These are phyloP conservation scores for Vitis hybrid DNA, from an alignment of 177 flowering plant genomes.

Conservation along the genomic window DNA sequence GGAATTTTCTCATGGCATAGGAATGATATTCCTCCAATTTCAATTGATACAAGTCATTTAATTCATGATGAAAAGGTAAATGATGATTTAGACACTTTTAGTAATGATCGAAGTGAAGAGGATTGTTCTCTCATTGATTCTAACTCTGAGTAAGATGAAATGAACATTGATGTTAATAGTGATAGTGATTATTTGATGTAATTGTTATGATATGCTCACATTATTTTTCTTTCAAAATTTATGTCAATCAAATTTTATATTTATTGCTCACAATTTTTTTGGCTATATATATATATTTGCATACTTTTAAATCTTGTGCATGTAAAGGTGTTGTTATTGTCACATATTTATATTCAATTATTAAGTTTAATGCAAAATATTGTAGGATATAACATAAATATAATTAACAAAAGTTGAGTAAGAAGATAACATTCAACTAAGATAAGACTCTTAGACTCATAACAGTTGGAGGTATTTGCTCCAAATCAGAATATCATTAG, in stretches of 20 bases:
- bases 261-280: too few relatives aligned
- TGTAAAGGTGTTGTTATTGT: neutral
- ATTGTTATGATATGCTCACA: too few relatives aligned
- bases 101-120: neutral
- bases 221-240: neutral
- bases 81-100: neutral
- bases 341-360: too few relatives aligned
- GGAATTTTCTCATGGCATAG: neutral
- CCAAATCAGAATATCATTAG: neutral
- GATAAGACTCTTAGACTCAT: too few relatives aligned
- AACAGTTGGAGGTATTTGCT: too few relatives aligned
- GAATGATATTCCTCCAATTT: neutral
- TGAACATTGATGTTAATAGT: neutral
- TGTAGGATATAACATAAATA: neutral
- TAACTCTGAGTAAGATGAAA: neutral
- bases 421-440: too few relatives aligned
- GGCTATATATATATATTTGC: neutral
- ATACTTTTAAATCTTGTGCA: neutral
- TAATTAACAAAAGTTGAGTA: neutral
- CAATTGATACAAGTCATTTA: neutral
- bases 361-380: neutral
- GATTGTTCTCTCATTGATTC: neutral
- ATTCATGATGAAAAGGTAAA: neutral
- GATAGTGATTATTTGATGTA: neutral
- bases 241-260: too few relatives aligned